Base-by-base conservation (phyloP, 2,329 filamentous ascomycete genomes). In the Colletotrichum viniferum region DNA sequence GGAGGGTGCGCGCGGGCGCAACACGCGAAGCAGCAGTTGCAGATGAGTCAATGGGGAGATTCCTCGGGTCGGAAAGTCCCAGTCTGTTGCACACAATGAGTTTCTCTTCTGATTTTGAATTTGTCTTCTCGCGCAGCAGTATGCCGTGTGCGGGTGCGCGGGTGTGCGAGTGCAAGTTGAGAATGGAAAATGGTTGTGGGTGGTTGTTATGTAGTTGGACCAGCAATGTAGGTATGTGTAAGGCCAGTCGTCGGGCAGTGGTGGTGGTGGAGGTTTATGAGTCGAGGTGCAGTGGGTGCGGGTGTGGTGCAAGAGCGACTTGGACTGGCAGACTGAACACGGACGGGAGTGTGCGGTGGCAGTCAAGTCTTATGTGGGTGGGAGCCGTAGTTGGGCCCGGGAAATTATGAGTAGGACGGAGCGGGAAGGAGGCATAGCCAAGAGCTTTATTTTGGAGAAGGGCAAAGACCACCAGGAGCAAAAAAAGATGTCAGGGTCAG, bases 331-430 rank as follows among this genome's bases (percentile, higher is more conserved):
- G 48, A 38, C 36, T n/a, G 18, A n/a, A n/a, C 38, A 71, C 36
- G 63, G 69, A 58, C 13, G 62, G 56, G 56, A 72, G 62, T 65
- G 69, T 48, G 64, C 34, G 70, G 73, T 76, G 70, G 73, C 63
- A 74, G 73, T 76, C 70, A 68, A 71, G 73, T 75, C 71, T 76
- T 76, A 74, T 76, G 73, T 76, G 73, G 73, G 73, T 66, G 73
- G 73, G 73, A 76, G 64, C 60, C 55, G 64, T 73, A 76, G 70
- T 61, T 74, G 70, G 73, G 73, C 64, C 58, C 73, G 73, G 73
- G 73, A 76, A 76, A 76, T 76, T 69, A 70, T 74, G 64, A 74
- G 73, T 65, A 76, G 70, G 38, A 74, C 70, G 70, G 73, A 69
- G 73, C 73, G 73, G 73, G 73, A 76, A 69, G 69, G 73, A 75